These are phyloP conservation scores for Apiospora sp. DNA, from an alignment of 2,329 filamentous ascomycete species.

Conservation along the genomic window DNA sequence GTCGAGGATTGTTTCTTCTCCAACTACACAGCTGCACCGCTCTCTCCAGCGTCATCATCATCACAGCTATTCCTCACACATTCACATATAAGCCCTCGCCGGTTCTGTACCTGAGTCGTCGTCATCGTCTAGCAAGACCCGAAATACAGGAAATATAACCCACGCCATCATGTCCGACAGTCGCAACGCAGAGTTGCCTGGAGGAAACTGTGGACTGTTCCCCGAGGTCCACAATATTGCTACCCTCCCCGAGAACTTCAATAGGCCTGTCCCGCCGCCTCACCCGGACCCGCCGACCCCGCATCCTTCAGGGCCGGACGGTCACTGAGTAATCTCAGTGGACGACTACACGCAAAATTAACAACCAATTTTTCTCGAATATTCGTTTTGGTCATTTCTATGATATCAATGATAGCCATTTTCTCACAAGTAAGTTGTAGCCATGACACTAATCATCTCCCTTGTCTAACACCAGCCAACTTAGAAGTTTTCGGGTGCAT, in stretches of 20 bases:
- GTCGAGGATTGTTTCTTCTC: neutral
- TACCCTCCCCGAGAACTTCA: neutral
- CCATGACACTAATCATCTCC: neutral
- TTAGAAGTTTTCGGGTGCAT: neutral
- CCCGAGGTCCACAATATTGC: neutral
- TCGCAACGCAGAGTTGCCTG: neutral
- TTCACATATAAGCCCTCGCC: neutral
- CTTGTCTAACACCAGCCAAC: neutral
- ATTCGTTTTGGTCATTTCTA: neutral
- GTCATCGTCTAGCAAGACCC: neutral
- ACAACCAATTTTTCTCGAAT: neutral
- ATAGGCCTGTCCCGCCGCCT: slow-evolving; percentile 41
- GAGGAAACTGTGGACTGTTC: neutral
- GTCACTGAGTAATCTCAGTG: neutral
- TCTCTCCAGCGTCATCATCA: neutral
- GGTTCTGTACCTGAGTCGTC: neutral
- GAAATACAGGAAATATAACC: neutral
- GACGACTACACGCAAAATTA: neutral
- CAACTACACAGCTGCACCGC: neutral
- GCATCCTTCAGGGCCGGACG: slow-evolving; percentile 36
- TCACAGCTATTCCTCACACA: neutral
- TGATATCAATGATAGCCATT: neutral
- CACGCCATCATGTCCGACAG: neutral
- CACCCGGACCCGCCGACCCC: slow-evolving; percentile 42
- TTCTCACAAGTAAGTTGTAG: neutral